Base-by-base conservation (phyloP, 176 grass and related monocot species). In the Phyllostachys edulis region DNA sequence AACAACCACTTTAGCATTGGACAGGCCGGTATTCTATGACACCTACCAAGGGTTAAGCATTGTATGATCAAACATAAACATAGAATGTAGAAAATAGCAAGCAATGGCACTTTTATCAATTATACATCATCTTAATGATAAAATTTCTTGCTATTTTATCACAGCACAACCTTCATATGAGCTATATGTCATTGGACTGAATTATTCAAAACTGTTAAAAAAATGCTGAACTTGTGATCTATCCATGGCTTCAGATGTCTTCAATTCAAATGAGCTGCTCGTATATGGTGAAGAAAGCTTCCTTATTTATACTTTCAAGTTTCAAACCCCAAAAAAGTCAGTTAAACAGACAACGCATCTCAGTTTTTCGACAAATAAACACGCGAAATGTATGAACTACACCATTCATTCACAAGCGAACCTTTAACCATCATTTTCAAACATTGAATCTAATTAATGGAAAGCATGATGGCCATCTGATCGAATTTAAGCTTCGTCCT, bases 31-130 rank as follows among this genome's bases (percentile, higher is more conserved):
- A 80, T 23, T 78, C 29, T 78, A 79, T 59, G 56, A 10, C 40
- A 34, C 9, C 56, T 70, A 86, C 49, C 6, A 86, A 54, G 54
- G 32, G 34, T 65, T 80, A 65, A 73, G 2, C 11, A 81, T 34
- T 11, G 14, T 2, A 61, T 13, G 24, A 70, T 64, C 57, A 72
- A 44, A 63, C 39, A 73, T 17, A 80, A 56, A 11, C 10, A 69
- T 76, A 10, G 8, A 61, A 32, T 45, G n/a, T 50, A 0, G 34
- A 20, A 50, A 66, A 29, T 38, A 56, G 23, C 50, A 70, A 23
- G n/a, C 34, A 44, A 52, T 21, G 6, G 9, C n/a, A 66, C 56
- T 15, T 74, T 78, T 61, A 61, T 63, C 47, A 29, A 44, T 65
- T 55, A 56, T 11, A 27, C 8, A 60, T 0, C 36, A 82, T 44